Conservation (phyloP, 176 grass and related monocot species). For the Secale cereale region DNA sequence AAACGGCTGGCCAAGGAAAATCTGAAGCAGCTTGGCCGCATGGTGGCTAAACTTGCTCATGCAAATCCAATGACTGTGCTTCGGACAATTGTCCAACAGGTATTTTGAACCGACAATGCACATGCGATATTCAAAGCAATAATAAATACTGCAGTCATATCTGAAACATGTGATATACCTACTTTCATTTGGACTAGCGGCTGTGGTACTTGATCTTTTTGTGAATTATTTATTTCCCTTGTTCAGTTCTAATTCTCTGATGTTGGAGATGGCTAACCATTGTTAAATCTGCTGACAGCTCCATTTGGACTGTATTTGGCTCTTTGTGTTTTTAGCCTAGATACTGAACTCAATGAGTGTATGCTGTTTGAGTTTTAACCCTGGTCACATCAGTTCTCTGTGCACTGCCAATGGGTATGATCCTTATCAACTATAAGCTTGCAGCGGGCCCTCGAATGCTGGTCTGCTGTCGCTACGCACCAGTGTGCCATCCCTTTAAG, state of each 20-base stretch:
- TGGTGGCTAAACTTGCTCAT: conserved; percentile 99
- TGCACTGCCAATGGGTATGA: not conserved
- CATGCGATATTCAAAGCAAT: conserved; percentile 11
- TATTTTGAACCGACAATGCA: conserved; percentile 34
- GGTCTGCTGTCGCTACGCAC: not conserved
- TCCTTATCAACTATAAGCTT: not conserved
- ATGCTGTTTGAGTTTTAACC: not conserved
- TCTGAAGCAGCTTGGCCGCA: conserved; percentile 89
- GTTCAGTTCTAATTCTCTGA: conserved; percentile 11
- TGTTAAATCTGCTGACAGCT: conserved; percentile 6
- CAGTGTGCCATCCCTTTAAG: not conserved
- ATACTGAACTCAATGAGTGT: not conserved
- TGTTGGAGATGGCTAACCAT: conserved; percentile 9
- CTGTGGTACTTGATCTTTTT: not conserved
- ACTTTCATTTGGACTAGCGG: not conserved
- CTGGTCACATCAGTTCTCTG: not conserved
- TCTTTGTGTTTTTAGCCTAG: not conserved
- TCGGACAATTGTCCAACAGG: conserved; percentile 97
- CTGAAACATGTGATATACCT: not conserved
- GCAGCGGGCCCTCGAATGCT: not conserved
- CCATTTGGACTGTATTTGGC: not conserved
- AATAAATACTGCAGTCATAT: conserved; percentile 2
- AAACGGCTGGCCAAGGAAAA: conserved; percentile 99
- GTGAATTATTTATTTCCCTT: not conserved
- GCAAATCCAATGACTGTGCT: conserved; percentile 98